Percentiles rank a stretch among this genome's conserved stretches.
Conservation (phyloP, 306 rosid species). For the Cicer yamashitae region DNA sequence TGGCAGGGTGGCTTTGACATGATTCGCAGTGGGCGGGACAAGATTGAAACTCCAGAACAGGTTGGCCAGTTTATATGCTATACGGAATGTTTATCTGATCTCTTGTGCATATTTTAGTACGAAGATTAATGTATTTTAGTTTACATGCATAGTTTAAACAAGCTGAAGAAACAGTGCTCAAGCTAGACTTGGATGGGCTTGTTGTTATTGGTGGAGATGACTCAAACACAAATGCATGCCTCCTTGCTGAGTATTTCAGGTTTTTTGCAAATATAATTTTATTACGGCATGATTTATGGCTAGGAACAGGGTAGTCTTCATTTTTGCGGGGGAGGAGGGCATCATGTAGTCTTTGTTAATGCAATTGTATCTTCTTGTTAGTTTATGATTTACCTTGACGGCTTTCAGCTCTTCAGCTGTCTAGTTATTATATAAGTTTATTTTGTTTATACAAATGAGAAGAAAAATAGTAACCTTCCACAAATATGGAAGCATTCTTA, state of each 20-base stretch:
- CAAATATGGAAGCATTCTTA: not conserved
- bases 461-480: slow-evolving; percentile 21
- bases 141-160: slow-evolving; percentile 74
- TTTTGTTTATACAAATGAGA: not conserved
- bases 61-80: slow-evolving; percentile 47
- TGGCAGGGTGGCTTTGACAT: slow-evolving; percentile 98
- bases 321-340: not conserved
- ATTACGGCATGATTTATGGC: slow-evolving; percentile 16
- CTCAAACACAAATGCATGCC: slow-evolving; percentile 98
- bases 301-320: not conserved
- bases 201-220: slow-evolving; percentile 98
- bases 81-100: slow-evolving; percentile 13
- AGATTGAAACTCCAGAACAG: slow-evolving; percentile 99
- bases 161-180: slow-evolving; percentile 85
- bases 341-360: not conserved
- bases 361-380: slow-evolving; percentile 35
- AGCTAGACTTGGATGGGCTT: slow-evolving; percentile 95
- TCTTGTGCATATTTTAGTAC: slow-evolving; percentile 26
- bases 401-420: not conserved
- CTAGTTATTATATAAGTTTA: slow-evolving; percentile 5
- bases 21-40: slow-evolving; percentile 99
- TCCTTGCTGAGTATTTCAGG: slow-evolving; percentile 98
- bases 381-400: slow-evolving; percentile 8
- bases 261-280: slow-evolving; percentile 40
- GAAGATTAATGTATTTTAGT: slow-evolving; percentile 41